These are phyloP conservation scores for Ceratobasidium sp. DNA, from an alignment of 1,284 basidiomycete species.

Conservation along the genomic window DNA sequence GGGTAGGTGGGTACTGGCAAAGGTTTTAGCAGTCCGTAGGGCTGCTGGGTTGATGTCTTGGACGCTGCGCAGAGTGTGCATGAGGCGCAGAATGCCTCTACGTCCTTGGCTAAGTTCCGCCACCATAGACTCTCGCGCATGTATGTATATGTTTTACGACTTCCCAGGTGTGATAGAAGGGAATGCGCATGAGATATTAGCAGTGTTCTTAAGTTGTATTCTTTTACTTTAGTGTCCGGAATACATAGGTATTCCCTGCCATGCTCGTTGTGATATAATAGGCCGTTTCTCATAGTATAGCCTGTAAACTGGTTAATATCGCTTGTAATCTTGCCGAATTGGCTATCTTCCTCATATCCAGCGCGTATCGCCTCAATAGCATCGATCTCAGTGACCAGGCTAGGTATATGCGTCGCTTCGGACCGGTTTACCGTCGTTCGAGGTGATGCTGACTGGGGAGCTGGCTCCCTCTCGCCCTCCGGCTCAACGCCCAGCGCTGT, in stretches of 20 bases:
- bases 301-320: conserved; percentile 1
- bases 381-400: conserved; percentile 13
- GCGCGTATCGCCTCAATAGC: conserved; percentile 6
- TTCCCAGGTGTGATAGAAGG: conserved; percentile 57
- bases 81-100: conserved; percentile 51
- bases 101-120: conserved; percentile 55
- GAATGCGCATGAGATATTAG: conserved; percentile 57
- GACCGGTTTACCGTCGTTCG: no score
- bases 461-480: conserved; percentile 22
- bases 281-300: not conserved
- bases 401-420: not conserved
- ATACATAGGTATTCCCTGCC: conserved; percentile 9
- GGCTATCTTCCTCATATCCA: not conserved
- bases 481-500: not conserved
- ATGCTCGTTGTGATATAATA: conserved; percentile 1
- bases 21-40: conserved; percentile 46
- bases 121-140: conserved; percentile 58
- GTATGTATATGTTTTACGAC: conserved; percentile 55
- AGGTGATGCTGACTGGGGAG: no score
- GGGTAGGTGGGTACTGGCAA: conserved; percentile 47
- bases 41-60: conserved; percentile 39
- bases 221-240: conserved; percentile 44
- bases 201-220: conserved; percentile 53
- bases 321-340: not conserved
- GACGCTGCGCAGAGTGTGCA: conserved; percentile 55